Evolutionary conservation across 192 early-diverging fungal genomes (phyloP).

Genomic region (Paraglomus brasilianum): DNA sequence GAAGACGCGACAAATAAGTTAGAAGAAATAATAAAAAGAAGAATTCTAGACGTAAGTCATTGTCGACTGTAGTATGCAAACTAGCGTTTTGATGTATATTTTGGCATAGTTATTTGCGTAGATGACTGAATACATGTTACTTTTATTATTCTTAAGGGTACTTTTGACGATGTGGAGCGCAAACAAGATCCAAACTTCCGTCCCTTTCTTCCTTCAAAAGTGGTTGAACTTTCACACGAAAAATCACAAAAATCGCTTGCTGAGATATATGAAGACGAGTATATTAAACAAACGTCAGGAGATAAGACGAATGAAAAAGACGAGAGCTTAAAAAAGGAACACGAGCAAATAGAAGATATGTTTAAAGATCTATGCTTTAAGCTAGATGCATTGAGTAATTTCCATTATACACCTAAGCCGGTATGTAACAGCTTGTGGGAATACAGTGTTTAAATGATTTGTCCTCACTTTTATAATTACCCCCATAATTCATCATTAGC

Average conservation of each 20-base stretch:
- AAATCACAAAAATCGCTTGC: constrained; percentile 85
- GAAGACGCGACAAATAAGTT: constrained; percentile 83
- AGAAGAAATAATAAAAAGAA: constrained; percentile 91
- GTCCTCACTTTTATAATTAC: not conserved
- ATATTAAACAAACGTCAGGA: constrained; percentile 59
- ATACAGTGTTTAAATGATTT: not conserved
- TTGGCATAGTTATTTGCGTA: too few species aligned
- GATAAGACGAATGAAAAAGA: constrained; percentile 70
- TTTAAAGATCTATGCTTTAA: constrained; percentile 78
- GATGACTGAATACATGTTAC: too few species aligned
- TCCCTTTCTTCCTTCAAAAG: constrained; percentile 69
- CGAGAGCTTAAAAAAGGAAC: constrained; percentile 71
- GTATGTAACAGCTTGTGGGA: constrained; percentile 29
- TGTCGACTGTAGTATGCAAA: not conserved
- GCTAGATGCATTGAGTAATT: constrained; percentile 92
- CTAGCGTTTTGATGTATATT: not conserved
- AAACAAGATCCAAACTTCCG: constrained; percentile 74
- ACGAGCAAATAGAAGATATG: constrained; percentile 76
- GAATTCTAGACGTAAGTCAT: constrained; percentile 71
- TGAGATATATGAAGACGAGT: constrained; percentile 91
- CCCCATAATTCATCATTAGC: constrained; percentile 15
- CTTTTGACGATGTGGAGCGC: constrained; percentile 94
- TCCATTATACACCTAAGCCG: constrained; percentile 87
- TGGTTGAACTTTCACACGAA: constrained; percentile 82
- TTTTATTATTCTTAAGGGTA: constrained; percentile 33